These are phyloP conservation scores for Amyloporia xantha DNA, from an alignment of 768 basidiomycete species.

Conservation along the genomic window DNA sequence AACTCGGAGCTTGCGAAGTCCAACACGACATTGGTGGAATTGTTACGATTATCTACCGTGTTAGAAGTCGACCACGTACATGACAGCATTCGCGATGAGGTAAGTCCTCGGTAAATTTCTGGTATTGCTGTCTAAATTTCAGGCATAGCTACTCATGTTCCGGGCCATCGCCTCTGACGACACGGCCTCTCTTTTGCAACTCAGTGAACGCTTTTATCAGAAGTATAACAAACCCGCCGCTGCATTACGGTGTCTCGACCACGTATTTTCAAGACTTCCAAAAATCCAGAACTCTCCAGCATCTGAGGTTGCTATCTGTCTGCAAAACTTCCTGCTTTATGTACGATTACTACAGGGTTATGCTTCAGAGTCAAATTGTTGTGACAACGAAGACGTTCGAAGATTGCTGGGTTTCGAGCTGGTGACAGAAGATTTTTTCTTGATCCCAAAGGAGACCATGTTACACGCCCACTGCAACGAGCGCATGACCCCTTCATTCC, in stretches of 20 bases:
- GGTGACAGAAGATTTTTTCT: constrained; percentile 21
- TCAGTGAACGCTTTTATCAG: constrained; percentile 28
- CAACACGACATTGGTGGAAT: background rate
- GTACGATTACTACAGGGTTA: constrained; percentile 23
- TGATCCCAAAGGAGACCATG: constrained; percentile 23
- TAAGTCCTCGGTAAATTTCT: background rate
- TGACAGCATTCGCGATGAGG: constrained; percentile 7
- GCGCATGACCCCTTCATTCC: background rate
- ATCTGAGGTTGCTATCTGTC: background rate
- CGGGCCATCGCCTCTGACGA: constrained; percentile 24
- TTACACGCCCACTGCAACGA: constrained; percentile 11
- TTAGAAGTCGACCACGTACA: background rate
- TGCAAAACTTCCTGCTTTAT: background rate
- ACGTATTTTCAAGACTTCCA: background rate
- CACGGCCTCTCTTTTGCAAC: constrained; percentile 20
- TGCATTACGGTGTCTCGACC: constrained; percentile 15
- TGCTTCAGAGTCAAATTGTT: constrained; percentile 19
- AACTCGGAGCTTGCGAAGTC: background rate
- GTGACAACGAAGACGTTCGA: constrained; percentile 16
- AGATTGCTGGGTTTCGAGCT: constrained; percentile 24
- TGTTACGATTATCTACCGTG: background rate
- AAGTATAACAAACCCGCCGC: constrained; percentile 23
- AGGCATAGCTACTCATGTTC: constrained; percentile 28
- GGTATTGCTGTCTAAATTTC: background rate
- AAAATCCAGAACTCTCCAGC: background rate